Base-by-base conservation (phyloP, 768 basidiomycete species). In the Pulveroboletus sp. region DNA sequence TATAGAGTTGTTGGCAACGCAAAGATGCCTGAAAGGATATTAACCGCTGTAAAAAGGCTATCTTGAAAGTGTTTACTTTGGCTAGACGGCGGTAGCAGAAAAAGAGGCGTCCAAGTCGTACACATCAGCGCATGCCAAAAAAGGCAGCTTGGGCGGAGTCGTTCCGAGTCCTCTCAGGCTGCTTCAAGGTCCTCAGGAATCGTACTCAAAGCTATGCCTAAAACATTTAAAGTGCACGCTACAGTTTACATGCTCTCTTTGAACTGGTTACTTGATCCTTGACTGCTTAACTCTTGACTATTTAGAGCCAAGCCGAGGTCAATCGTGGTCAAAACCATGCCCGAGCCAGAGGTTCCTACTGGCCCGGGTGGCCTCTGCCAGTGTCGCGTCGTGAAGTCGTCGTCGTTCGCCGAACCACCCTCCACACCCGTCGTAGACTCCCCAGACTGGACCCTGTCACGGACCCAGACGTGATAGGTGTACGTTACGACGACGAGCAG, bases 401-500 rank as follows among this genome's bases (percentile, higher is more conserved):
- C 27, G 27, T 29, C 27, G 12, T 17, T n/a, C n/a, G n/a, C n/a
- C n/a, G n/a, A n/a, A n/a, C n/a, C n/a, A n/a, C n/a, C 29, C 5
- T n/a, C 25, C 25, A 11, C 16, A 27, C 27, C 29, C 6, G 10
- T 29, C 2, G 40, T 29, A 9, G 25, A 34, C 23, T 10, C 6
- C 24, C n/a, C 27, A 11, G 27, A 29, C 17, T 27, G 5, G n/a
- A 6, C 27, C 27, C 27, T 4, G 20, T 21, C 14, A 17, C 19
- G 36, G n/a, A 42, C 34, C 24, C 47, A 34, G 40, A 48, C 29
- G 23, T 47, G 59, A 40, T 43, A 52, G 4, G 40, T 25, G 32
- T 37, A 47, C 14, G 58, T 55, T 13, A 55, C 55, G 31, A 51
- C 46, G 14, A 61, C 52, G 16, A 61, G 50, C 17, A 61, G 10